A percentile compares a stretch with the other conserved stretches of the same genome.
Conservation (phyloP, 495 filamentous ascomycete genomes). For the Penicillium desertorum region DNA sequence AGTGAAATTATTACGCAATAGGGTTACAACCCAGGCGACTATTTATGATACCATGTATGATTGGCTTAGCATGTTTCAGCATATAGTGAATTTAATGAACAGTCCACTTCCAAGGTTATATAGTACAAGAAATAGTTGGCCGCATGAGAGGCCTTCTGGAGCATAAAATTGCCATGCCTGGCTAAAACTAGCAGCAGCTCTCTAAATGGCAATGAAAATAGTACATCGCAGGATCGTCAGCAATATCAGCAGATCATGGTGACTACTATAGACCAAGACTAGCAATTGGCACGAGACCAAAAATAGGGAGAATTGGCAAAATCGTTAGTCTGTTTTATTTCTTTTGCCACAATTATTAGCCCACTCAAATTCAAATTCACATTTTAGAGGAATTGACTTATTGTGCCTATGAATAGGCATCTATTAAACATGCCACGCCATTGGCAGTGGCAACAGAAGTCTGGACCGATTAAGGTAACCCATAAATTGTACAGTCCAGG, state of each 20-base stretch:
- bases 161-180: neutral
- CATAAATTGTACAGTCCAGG: neutral
- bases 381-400: neutral
- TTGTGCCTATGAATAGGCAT: neutral
- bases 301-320: neutral
- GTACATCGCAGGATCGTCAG: neutral
- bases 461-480: too few relatives aligned
- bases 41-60: neutral
- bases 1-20: slow-evolving; percentile 10
- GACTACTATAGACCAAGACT: neutral
- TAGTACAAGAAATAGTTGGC: neutral
- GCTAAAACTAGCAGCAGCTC: neutral
- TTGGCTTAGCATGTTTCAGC: slow-evolving; percentile 3
- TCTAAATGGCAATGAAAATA: neutral
- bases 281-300: neutral
- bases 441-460: neutral
- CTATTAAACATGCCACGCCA: neutral
- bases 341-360: neutral
- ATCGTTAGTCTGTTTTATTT: neutral
- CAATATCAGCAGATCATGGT: neutral
- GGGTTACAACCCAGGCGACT: neutral
- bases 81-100: neutral
- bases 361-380: neutral
- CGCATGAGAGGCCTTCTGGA: too few relatives aligned
- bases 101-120: neutral